These are phyloP conservation scores for Mycena chlorophos DNA, from an alignment of 768 basidiomycete species.

Conservation along the genomic window DNA sequence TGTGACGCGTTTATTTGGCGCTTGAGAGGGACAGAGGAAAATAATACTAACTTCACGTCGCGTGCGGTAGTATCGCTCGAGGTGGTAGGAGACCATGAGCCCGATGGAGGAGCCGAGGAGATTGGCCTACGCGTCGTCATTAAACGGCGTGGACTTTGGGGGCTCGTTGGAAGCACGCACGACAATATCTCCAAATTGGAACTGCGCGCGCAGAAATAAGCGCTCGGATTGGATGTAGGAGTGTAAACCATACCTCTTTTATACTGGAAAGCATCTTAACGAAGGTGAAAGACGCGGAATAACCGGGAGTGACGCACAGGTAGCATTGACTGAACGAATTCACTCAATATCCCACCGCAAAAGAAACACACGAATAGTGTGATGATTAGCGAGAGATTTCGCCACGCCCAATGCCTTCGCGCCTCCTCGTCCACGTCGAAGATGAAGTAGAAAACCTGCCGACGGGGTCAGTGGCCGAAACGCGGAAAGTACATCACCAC, in stretches of 20 bases:
- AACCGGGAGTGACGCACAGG: slow-evolving; percentile 51
- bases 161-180: slow-evolving; percentile 50
- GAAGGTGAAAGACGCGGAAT: not conserved
- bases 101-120: slow-evolving; percentile 72
- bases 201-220: slow-evolving; percentile 27
- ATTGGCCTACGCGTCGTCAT: slow-evolving; percentile 62
- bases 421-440: slow-evolving; percentile 88
- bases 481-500: not conserved
- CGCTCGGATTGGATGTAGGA: no score
- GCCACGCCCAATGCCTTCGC: slow-evolving; percentile 86
- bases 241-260: slow-evolving; percentile 22
- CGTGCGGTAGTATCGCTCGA: slow-evolving; percentile 76
- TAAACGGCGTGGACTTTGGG: no score
- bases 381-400: slow-evolving; percentile 66
- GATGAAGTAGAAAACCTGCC: slow-evolving; percentile 76
- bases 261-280: slow-evolving; percentile 4
- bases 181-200: slow-evolving; percentile 70
- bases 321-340: slow-evolving; percentile 76
- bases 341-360: slow-evolving; percentile 78
- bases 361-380: slow-evolving; percentile 73
- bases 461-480: not conserved
- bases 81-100: slow-evolving; percentile 61
- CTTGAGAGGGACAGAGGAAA: not conserved
- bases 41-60: slow-evolving; percentile 63
- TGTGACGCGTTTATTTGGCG: slow-evolving; percentile 27